Conservation (phyloP, 306 rosid genomes). For the Ormosia emarginata region DNA sequence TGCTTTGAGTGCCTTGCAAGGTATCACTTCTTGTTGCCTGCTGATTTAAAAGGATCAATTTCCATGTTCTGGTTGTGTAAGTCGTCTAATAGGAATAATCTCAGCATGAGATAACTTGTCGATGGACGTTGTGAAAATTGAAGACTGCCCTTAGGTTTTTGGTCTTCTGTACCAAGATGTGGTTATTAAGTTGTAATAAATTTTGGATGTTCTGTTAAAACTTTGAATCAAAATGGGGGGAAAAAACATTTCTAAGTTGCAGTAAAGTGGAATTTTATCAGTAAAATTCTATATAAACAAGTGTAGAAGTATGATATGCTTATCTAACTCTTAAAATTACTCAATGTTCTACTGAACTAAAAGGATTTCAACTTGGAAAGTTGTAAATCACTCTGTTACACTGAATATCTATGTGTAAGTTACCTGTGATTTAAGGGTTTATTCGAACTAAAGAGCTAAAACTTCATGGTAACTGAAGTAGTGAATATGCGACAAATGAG, state of each 20-base stretch:
- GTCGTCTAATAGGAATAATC: neutral
- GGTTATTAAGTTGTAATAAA: neutral
- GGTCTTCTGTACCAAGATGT: neutral
- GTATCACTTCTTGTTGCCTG: constrained; percentile 34
- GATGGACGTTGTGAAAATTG: neutral
- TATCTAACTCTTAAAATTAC: neutral
- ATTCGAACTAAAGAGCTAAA: neutral
- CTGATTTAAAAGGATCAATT: neutral
- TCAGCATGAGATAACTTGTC: neutral
- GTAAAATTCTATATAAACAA: neutral
- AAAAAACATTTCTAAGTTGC: neutral
- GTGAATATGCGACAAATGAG: neutral
- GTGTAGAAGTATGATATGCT: neutral
- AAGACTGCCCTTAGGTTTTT: neutral
- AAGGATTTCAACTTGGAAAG: constrained; percentile 2
- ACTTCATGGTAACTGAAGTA: neutral
- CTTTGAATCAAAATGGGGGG: neutral
- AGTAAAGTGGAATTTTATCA: neutral
- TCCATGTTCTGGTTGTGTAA: neutral
- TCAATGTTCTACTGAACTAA: neutral
- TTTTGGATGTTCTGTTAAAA: neutral
- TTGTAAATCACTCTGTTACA: neutral
- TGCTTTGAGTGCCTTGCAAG: constrained; percentile 87
- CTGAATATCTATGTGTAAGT: neutral
- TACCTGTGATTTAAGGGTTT: neutral